Evolutionary conservation across 257 asterid species (phyloP), one percentile per base, ranked within the genome.

Genomic region (Penstemon newberryi): DNA sequence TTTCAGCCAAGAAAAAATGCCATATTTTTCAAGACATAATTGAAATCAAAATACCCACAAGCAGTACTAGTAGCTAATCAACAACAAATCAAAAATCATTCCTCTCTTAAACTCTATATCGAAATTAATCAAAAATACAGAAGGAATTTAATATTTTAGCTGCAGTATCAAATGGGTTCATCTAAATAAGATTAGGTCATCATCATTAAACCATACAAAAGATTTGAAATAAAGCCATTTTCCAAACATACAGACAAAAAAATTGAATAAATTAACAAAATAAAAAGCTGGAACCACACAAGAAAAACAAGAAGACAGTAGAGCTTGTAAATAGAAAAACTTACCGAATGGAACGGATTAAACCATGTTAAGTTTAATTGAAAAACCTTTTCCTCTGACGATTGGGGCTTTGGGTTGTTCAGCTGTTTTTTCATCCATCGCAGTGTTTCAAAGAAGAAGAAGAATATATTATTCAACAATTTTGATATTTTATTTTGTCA

Each of bases 281-380:
- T 8, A 60, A 12, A 15, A 33, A 49, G 38, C 7, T 6, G 60
- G 36, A 50, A 13, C 25, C 8, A 52, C 15, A 54, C 57, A 40
- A 57, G 13, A 56, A 57, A 25, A 33, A 54, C 33, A n/a, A 47
- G 4, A 60, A 43, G 8, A 45, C 5, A 45, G 41, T 12, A 60
- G 45, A 18, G 61, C 36, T 19, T 11, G 43, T 70, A 60, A 25
- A 38, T 37, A 8, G 25, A 36, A 19, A 7, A 57, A 68, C 83
- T 63, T 66, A 75, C 80, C 39, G 63, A 37, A 43, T 13, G 47
- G 72, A 56, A 42, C 40, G 70, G 70, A 50, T 49, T 64, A 52
- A 4, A 65, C 37, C 25, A 39, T 51, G 50, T 7, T 25, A 7
- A 47, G 50, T 33, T 15, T 12, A 8, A 62, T 49, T 11, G 38